phyloP scores from a whole-genome alignment of 441 rosid species.

The Brassica hybrid region DNA sequence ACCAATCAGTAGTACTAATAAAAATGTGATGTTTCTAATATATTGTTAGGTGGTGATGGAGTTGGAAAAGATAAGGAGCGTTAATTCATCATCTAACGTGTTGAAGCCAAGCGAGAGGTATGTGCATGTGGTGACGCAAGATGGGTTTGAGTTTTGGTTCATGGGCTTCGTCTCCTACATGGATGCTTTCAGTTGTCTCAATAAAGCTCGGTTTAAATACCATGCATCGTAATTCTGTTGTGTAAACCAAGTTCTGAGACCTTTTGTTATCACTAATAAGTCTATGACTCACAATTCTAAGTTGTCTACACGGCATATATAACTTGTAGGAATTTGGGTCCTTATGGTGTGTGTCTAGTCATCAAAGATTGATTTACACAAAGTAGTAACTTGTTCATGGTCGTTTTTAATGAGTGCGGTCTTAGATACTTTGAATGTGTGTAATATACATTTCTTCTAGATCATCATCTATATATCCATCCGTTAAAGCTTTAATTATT shows the following conservation, averaged over 20 bases:
- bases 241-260: too few species aligned
- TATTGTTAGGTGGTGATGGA: constrained; percentile 63
- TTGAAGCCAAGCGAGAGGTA: constrained; percentile 65
- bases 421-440: background rate
- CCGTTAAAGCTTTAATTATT: too few species aligned
- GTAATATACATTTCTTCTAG: background rate
- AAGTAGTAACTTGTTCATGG: background rate
- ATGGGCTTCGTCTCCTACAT: constrained; percentile 81
- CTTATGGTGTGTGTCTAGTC: background rate
- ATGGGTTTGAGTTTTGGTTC: constrained; percentile 83
- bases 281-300: too few species aligned
- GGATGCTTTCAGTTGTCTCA: constrained; percentile 71
- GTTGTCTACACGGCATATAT: too few species aligned
- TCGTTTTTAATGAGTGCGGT: background rate
- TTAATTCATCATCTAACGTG: constrained; percentile 62
- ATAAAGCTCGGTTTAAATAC: constrained; percentile 35
- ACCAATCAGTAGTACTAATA: too few species aligned
- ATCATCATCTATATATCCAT: background rate
- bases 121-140: constrained; percentile 61
- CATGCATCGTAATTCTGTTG: too few species aligned
- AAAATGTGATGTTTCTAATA: background rate
- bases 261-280: too few species aligned
- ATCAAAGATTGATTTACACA: background rate
- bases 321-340: too few species aligned
- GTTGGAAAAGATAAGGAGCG: constrained; percentile 58